These are phyloP conservation scores for Debaryomyces prosopidis DNA, from an alignment of 805 yeast genomes.

Conservation along the genomic window DNA sequence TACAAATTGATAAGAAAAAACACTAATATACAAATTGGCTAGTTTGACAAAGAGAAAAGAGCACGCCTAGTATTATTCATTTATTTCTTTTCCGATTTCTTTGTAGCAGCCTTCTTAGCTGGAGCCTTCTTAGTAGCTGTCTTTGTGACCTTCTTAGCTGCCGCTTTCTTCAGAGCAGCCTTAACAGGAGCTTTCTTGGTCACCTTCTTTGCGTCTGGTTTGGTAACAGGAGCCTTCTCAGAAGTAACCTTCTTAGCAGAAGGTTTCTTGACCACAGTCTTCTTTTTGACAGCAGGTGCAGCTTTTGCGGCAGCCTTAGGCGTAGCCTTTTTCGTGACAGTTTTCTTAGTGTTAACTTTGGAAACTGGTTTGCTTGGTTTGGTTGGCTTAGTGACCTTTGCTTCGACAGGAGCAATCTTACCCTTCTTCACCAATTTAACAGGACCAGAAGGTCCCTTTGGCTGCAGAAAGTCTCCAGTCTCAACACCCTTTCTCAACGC, in stretches of 20 bases:
- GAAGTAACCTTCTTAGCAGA: conserved; percentile 24
- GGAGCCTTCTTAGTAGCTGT: conserved; percentile 18
- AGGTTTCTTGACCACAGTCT: conserved; percentile 16
- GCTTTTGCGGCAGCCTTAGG: conserved; percentile 18
- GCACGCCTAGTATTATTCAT: too few relatives aligned
- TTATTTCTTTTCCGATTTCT: conserved; percentile 5
- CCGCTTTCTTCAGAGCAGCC: conserved; percentile 14
- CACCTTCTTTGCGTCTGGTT: conserved; percentile 16
- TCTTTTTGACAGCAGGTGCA: conserved; percentile 10
- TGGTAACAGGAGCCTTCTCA: conserved; percentile 22
- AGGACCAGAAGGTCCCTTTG: conserved; percentile 90
- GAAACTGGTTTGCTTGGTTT: conserved; percentile 16
- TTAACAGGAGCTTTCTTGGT: conserved; percentile 17
- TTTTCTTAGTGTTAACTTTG: conserved; percentile 4
- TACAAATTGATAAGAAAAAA: neutral
- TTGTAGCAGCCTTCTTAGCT: conserved; percentile 17
- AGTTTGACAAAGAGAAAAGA: too few relatives aligned
- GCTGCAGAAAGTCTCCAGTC: conserved; percentile 74
- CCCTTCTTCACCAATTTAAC: conserved; percentile 61
- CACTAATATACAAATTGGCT: neutral
- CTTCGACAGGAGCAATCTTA: conserved; percentile 26
- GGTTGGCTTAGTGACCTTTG: conserved; percentile 26
- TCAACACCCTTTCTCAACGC: conserved; percentile 83
- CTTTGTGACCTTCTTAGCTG: conserved; percentile 28
- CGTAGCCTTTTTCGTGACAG: conserved; percentile 13